Base-by-base conservation (phyloP, 2,329 filamentous ascomycete genomes). In the Botrytis squamosa region DNA sequence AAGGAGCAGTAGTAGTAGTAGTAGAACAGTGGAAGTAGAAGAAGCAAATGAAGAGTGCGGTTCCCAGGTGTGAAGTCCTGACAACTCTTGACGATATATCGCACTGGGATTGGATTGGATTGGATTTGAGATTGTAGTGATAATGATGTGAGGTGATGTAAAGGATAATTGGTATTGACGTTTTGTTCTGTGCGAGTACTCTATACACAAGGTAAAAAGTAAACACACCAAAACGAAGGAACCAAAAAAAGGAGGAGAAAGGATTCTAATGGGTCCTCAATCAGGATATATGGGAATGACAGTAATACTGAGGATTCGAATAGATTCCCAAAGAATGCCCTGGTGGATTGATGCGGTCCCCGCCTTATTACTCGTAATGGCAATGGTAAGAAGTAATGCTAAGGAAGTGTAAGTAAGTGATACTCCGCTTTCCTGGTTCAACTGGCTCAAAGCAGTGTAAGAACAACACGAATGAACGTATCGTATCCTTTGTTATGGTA, bases 251-350 rank as follows among this genome's bases (percentile, higher is more conserved):
- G 29, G 60, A 67, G 60, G 49, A 67, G 46, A 46, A 9, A 36
- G 69, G 70, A 57, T 72, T 40, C 36, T 29, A 57, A 46, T 42
- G 59, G 60, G 36, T 55, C 2, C 46, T 40, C 36, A 66, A 44
- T 25, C 44, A 72, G 46, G 59, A 72, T 72, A 72, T 72, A 72
- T 55, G 70, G 70, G 42, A 49, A 67, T 67, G 65, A 55, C 65
- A 36, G 33, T 67, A 52, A 67, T 40, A 29, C 42, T 49, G 63
- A 64, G 62, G 62, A 64, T 64, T 64, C 42, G 38, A 44, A 44
- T 52, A 44, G 64, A 68, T 68, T 57, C 66, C 66, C 66, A 68
- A 57, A 68, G 66, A 57, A 68, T 68, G 36, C 20, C 66, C 49
- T 68, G 65, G 69, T 71, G 57, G 70, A 67, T 52, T 57, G 70